Base-by-base conservation (phyloP, 768 basidiomycete species). In the Pisolithus orientalis region DNA sequence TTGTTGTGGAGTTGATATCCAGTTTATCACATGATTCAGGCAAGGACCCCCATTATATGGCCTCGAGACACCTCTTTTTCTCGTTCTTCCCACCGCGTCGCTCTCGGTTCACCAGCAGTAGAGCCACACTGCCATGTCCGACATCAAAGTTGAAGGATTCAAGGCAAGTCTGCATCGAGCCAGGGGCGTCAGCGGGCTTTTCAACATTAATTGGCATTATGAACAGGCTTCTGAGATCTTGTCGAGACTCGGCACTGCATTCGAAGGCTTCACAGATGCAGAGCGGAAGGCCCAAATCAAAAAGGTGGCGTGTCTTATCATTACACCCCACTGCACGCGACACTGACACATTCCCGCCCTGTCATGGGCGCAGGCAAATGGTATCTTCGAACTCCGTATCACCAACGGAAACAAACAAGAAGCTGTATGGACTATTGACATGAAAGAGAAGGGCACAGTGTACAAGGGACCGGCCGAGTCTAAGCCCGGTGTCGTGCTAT, bases 381-480 rank as follows among this genome's bases (percentile, higher is more conserved):
- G 89, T 55, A 81, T 94, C 63, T 94, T 96, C 66, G 86, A 93
- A 68, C 74, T 96, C 39, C 80, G 82, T 49, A 79, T 95, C 59
- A 81, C 83, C 66, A 91, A 93, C 63, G 76, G 69, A 28, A 74
- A 78, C 14, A 86, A 85, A 53, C 75, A 87, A 68, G 82, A 82
- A 55, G 87, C 74, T 17, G 77, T 77, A 43, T 96, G 92, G 92
- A 94, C 92, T 6, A 90, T 97, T 60, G 94, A 97, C 75, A 63
- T 95, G 64, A 96, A 97, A 80, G 86, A 86, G 72, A 76, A 79
- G 13, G 90, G 88, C 10, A 71, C 76, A 21, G 79, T 94, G 27
- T 84, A 82, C 77, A 84, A 86, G 69, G 92, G 92, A 39, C 69
- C 72, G 10, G 61, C 60, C 6, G 59, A 59, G 34, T 76, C 83